These are phyloP conservation scores for Amanita phalloides DNA, from an alignment of 768 basidiomycete genomes.

Conservation along the genomic window DNA sequence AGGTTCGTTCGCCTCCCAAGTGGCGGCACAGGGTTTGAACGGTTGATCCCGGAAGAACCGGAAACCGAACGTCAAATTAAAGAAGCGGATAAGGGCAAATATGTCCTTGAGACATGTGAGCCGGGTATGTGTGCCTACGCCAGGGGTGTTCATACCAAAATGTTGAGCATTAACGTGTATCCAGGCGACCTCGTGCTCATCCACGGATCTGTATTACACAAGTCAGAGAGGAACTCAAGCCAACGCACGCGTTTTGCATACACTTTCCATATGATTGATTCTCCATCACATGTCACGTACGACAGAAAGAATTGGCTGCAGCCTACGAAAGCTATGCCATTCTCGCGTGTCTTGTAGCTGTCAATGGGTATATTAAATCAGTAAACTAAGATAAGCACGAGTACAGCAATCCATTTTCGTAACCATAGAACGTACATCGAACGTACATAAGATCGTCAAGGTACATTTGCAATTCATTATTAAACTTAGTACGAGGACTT, in stretches of 20 bases:
- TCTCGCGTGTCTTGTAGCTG: constrained; percentile 43
- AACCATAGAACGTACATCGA: no score
- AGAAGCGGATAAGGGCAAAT: constrained; percentile 29
- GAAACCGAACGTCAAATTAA: constrained; percentile 12
- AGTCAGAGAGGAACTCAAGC: constrained; percentile 80
- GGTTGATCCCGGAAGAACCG: constrained; percentile 31
- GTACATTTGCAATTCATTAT: neutral
- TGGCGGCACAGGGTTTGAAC: constrained; percentile 82
- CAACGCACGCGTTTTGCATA: constrained; percentile 82
- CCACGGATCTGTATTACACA: constrained; percentile 88
- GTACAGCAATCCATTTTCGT: no score
- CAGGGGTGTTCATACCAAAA: neutral
- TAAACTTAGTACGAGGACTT: neutral
- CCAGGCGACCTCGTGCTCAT: constrained; percentile 87
- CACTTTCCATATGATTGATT: constrained; percentile 94
- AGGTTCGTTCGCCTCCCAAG: constrained; percentile 73
- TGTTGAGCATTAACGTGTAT: neutral
- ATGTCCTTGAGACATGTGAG: constrained; percentile 59
- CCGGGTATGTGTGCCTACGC: constrained; percentile 39
- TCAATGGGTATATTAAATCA: neutral
- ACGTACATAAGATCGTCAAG: neutral
- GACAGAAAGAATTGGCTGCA: constrained; percentile 96
- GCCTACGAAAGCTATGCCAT: constrained; percentile 76
- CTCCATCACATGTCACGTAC: constrained; percentile 55
- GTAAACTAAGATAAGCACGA: neutral